A percentile compares a stretch with the other conserved stretches of the same genome.
Evolutionary conservation across 805 yeast genomes (phyloP).

Genomic region (Myxozyma udenii): DNA sequence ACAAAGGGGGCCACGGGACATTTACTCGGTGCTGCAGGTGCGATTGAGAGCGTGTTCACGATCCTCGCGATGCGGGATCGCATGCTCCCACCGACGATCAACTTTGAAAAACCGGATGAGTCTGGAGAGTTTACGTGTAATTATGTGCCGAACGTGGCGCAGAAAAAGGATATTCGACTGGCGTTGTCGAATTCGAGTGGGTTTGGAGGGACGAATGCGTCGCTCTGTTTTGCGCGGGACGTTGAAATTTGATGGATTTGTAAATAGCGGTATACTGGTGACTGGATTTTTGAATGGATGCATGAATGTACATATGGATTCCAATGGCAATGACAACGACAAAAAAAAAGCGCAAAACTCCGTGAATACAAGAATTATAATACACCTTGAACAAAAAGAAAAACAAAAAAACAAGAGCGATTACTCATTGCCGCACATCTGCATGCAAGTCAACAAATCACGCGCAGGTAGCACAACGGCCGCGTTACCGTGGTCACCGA

Average conservation of each 20-base stretch:
- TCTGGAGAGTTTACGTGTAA: constrained; percentile 50
- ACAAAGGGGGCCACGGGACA: constrained; percentile 94
- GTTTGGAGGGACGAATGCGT: constrained; percentile 93
- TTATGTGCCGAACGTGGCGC: constrained; percentile 54
- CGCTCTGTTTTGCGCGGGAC: constrained; percentile 53
- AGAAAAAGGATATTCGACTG: constrained; percentile 43
- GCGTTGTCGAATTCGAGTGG: constrained; percentile 92
- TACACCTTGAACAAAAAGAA: background rate
- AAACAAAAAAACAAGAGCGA: background rate
- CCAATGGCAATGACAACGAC: background rate
- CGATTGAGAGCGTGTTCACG: constrained; percentile 84
- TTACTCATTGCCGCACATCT: background rate
- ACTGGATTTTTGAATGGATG: too few relatives aligned
- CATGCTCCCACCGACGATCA: constrained; percentile 75
- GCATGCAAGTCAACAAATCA: constrained; percentile 21
- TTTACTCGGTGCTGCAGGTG: constrained; percentile 92
- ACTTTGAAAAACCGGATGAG: constrained; percentile 55
- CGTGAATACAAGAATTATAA: background rate
- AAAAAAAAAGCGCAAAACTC: background rate
- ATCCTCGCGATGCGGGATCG: constrained; percentile 58
- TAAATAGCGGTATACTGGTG: too few relatives aligned
- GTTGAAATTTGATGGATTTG: too few relatives aligned
- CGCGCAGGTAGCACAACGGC: constrained; percentile 26
- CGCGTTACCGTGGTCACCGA: constrained; percentile 28
- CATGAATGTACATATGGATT: background rate